Conservation (phyloP, 192 early-diverging fungal genomes). For the Mortierella claussenii region DNA sequence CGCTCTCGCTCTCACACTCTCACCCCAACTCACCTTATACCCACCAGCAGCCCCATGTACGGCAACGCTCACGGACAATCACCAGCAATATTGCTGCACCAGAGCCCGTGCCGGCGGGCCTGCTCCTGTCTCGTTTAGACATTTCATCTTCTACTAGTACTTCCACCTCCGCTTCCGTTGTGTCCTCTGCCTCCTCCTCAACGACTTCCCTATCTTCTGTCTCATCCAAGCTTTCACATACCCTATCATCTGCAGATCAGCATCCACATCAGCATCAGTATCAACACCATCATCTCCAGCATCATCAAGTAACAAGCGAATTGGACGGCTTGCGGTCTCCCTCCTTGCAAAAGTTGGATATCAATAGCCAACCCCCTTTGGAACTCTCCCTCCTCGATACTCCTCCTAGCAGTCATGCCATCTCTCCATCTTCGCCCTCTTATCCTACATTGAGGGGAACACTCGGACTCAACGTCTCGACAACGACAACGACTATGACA, state of each 20-base stretch:
- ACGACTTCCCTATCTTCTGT: conserved; percentile 32
- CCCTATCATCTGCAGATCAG: background rate
- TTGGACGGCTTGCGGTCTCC: conserved; percentile 2
- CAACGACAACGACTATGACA: background rate
- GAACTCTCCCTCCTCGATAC: conserved; percentile 29
- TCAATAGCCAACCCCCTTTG: background rate
- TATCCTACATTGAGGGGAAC: conserved; percentile 11
- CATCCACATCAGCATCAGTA: conserved; percentile 1
- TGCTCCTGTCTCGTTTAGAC: conserved; percentile 20
- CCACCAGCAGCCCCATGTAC: conserved; percentile 10
- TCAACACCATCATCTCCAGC: conserved; percentile 9
- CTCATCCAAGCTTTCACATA: conserved; percentile 2
- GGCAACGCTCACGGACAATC: background rate
- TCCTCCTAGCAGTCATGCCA: conserved; percentile 39
- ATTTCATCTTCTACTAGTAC: conserved; percentile 10
- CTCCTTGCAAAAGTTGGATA: conserved; percentile 5
- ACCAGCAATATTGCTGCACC: background rate
- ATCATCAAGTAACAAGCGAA: conserved; percentile 14
- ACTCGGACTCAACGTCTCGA: background rate
- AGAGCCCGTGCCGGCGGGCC: conserved; percentile 9
- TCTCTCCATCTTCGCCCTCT: conserved; percentile 33
- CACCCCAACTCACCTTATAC: background rate
- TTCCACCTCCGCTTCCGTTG: conserved; percentile 2
- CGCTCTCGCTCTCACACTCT: background rate
- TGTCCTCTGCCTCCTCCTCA: conserved; percentile 31